phyloP scores from a whole-genome alignment of 2,329 filamentous ascomycete genomes.

The Arthrobotrys sphaeroides region DNA sequence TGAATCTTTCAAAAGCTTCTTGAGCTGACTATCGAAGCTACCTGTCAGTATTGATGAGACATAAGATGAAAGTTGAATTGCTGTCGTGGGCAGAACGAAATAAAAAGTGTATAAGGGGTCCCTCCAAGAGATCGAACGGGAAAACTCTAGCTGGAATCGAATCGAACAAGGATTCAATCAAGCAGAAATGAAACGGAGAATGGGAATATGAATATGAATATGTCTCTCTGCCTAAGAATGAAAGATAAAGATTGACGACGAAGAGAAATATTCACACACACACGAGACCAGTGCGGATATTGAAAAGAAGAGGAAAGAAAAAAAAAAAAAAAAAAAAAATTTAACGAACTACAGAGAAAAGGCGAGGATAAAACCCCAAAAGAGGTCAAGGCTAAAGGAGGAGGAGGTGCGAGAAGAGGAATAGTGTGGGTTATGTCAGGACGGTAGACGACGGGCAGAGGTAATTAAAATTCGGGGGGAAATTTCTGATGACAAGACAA shows the following conservation, averaged over 20 bases:
- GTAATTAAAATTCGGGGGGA: constrained; percentile 31
- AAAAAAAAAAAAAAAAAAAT: constrained; percentile 41
- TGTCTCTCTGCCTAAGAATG: constrained; percentile 29
- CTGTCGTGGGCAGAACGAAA: constrained; percentile 33
- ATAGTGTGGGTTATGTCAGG: constrained; percentile 29
- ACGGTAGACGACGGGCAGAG: constrained; percentile 12
- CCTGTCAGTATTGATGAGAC: constrained; percentile 47
- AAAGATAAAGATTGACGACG: constrained; percentile 53
- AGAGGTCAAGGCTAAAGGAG: constrained; percentile 49
- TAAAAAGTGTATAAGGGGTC: constrained; percentile 42
- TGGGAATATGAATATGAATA: constrained; percentile 5
- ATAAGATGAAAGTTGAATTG: constrained; percentile 22
- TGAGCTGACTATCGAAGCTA: constrained; percentile 54
- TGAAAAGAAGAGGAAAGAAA: constrained; percentile 39
- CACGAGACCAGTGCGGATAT: constrained; percentile 33
- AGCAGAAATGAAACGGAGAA: constrained; percentile 27
- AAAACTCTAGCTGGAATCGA: constrained; percentile 37
- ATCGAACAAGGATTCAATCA: constrained; percentile 46
- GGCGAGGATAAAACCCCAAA: constrained; percentile 38
- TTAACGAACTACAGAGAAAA: constrained; percentile 27
- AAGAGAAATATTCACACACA: constrained; percentile 47
- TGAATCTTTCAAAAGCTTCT: constrained; percentile 47
- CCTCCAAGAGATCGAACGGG: constrained; percentile 55
- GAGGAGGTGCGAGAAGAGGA: constrained; percentile 46
- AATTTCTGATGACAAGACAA: constrained; percentile 52